Percentiles rank a stretch among this genome's conserved stretches.
These are phyloP conservation scores for Periconia sp. DNA, from an alignment of 2,329 filamentous ascomycete genomes.

Conservation along the genomic window DNA sequence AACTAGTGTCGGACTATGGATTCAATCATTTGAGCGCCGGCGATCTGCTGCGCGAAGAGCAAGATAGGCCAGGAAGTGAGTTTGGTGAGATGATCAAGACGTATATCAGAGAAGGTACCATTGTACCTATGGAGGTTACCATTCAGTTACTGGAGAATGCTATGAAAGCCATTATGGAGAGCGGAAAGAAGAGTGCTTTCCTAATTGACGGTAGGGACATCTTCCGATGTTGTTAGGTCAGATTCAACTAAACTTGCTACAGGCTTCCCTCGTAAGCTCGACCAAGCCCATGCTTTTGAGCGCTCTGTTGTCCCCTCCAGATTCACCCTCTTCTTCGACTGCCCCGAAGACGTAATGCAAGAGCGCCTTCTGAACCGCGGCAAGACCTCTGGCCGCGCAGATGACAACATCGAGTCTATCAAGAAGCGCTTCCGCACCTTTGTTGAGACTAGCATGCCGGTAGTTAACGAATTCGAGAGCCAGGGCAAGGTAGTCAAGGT, in stretches of 20 bases:
- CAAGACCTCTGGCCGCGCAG: slow-evolving; percentile 87
- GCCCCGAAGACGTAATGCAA: slow-evolving; percentile 88
- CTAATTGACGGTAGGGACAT: slow-evolving; percentile 67
- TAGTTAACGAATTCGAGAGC: slow-evolving; percentile 82
- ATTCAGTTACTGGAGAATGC: slow-evolving; percentile 92
- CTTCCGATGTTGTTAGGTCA: too few relatives aligned
- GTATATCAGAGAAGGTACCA: slow-evolving; percentile 92
- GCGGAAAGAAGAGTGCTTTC: slow-evolving; percentile 71
- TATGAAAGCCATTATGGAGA: slow-evolving; percentile 74
- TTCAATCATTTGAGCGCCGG: slow-evolving; percentile 95
- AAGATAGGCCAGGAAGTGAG: slow-evolving; percentile 81
- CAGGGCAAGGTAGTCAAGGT: slow-evolving; percentile 82
- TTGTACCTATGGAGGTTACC: slow-evolving; percentile 99
- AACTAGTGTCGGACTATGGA: slow-evolving; percentile 83
- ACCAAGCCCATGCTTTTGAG: slow-evolving; percentile 95
- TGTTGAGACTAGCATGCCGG: slow-evolving; percentile 95
- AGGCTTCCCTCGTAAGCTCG: slow-evolving; percentile 95
- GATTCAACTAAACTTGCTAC: background rate
- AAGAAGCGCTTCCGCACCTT: slow-evolving; percentile 96
- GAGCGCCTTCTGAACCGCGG: slow-evolving; percentile 82
- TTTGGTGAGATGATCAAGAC: slow-evolving; percentile 92
- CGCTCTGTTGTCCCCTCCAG: slow-evolving; percentile 81
- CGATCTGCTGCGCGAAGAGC: slow-evolving; percentile 91
- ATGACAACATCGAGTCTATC: slow-evolving; percentile 96
- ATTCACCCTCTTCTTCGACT: slow-evolving; percentile 94